Percentiles rank a stretch among this genome's conserved stretches.
These are phyloP conservation scores for Leccinum truebloodii DNA, from an alignment of 768 basidiomycete genomes.

Conservation along the genomic window DNA sequence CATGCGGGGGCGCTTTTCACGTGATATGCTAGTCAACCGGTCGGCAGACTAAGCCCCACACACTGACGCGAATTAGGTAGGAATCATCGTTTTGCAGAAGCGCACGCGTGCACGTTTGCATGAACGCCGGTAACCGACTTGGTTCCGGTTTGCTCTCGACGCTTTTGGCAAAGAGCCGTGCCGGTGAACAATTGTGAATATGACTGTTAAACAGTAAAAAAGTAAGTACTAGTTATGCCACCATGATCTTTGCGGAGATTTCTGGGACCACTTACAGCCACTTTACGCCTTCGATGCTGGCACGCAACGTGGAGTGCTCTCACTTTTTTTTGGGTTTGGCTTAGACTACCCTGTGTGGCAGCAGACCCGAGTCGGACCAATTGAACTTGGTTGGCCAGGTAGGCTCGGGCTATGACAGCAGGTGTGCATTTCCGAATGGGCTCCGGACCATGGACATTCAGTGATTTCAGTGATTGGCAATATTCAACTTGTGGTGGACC, in stretches of 20 bases:
- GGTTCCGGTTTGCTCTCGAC: not conserved
- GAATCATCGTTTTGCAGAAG: not conserved
- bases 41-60: not conserved
- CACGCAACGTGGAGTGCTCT: not conserved
- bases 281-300: not conserved
- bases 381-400: not conserved
- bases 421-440: not conserved
- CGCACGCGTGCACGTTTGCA: too few species aligned
- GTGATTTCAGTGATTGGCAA: not conserved
- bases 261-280: not conserved
- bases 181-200: not conserved
- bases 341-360: not conserved
- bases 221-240: too few species aligned
- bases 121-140: not conserved
- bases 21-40: slow-evolving; percentile 27
- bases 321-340: not conserved
- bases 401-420: not conserved
- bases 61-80: not conserved
- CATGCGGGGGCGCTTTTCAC: not conserved
- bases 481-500: not conserved
- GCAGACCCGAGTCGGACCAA: not conserved
- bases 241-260: not conserved
- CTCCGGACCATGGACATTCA: not conserved
- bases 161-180: not conserved
- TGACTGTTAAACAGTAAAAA: not conserved